Base-by-base conservation (phyloP, 106 monocot genomes). In the Chionographis japonica region DNA sequence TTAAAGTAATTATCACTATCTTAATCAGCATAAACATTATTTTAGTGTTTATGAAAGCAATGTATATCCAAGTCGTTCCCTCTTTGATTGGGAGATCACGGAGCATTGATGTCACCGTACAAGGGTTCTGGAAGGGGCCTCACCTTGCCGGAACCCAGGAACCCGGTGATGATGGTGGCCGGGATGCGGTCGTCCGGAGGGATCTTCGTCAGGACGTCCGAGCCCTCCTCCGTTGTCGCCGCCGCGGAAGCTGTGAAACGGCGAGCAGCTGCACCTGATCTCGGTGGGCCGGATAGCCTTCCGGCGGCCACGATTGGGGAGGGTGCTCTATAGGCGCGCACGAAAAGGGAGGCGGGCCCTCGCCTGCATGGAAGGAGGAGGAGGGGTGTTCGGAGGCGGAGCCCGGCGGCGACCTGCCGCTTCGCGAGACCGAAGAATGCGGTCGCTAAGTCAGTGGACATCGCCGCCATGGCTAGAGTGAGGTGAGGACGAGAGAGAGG, bases 151-250 rank as follows among this genome's bases (percentile, higher is more conserved):
- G 77, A 65, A 16, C 77, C 77, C 2, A 78, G 59, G 70, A 78
- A 78, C 41, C 77, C 77, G 6, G 77, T 78, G 65, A 78, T 78
- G 40, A 78, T 78, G 52, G 77, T 78, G 27, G 77, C 77, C 3
- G 77, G 77, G 18, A 78, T 66, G 46, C 77, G 70, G 40, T 71
- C 54, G 40, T 78, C 77, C 27, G 77, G 77, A n/a, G 71, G 71
- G 6, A 71, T 72, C 66, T 54, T 38, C 40, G 63, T 62, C 60
- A 50, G 9, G 7, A 61, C 58, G 46, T 61, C 77, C 18, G 70
- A 17, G 18, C 72, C 64, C 65, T 72, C 77, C 27, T 27, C 27
- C n/a, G 18, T 52, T 54, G 67, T 62, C 39, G 69, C 63, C 12
- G 58, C 20, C 4, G 71, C 71, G 36, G 77, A 64, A 6, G 77